Conservation (phyloP, 2,329 filamentous ascomycete species). For the Fusarium sambucinum region DNA sequence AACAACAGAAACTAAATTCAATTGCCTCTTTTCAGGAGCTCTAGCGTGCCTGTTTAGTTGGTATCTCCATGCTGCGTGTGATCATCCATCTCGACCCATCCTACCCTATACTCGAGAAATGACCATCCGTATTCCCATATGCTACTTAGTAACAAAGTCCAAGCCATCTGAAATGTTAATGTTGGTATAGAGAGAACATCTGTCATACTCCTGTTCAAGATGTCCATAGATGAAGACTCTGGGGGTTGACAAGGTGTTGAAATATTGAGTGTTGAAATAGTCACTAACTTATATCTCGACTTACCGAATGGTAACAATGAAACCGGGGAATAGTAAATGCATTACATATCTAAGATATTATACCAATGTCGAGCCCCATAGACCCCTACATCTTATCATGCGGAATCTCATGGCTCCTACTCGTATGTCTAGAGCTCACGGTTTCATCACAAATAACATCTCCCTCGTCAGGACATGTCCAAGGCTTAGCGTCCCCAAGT, state of each 20-base stretch:
- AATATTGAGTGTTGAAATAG: not conserved
- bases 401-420: not conserved
- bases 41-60: not conserved
- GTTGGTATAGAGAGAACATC: not conserved
- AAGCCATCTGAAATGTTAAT: not conserved
- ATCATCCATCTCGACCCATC: not conserved
- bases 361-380: too few species aligned
- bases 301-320: not conserved
- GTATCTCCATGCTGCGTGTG: not conserved
- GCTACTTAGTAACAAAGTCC: not conserved
- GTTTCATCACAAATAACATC: not conserved
- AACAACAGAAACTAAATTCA: slow-evolving; percentile 11
- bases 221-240: too few species aligned
- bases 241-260: too few species aligned
- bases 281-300: not conserved
- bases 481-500: slow-evolving; percentile 38
- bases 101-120: not conserved
- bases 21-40: slow-evolving; percentile 2
- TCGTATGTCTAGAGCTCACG: not conserved
- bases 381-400: not conserved
- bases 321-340: too few species aligned
- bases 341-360: not conserved
- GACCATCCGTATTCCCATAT: not conserved
- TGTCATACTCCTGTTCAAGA: not conserved
- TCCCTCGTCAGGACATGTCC: slow-evolving; percentile 17